Conservation (phyloP, 352 stramenopile species). For the Chrysophaeum taylorii region DNA sequence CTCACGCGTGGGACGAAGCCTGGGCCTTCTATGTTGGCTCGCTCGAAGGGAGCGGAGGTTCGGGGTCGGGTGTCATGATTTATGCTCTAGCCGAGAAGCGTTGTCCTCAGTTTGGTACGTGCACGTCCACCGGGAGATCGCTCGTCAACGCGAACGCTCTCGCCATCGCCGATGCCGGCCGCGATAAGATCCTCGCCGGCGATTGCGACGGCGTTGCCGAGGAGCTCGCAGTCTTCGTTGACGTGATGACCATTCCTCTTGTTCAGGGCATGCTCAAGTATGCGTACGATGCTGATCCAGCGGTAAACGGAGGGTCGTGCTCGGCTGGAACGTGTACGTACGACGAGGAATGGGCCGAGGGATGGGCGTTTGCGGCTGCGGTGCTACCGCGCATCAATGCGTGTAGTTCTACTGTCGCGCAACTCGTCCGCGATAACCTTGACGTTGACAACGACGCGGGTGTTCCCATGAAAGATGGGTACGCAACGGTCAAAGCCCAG, state of each 20-base stretch:
- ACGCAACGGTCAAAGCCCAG: constrained; percentile 34
- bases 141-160: neutral
- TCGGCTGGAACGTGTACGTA: too few relatives aligned
- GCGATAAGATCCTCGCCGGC: neutral
- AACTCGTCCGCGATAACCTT: constrained; percentile 43
- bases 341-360: constrained; percentile 37
- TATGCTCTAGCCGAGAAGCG: constrained; percentile 22
- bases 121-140: neutral
- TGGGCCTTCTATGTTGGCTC: constrained; percentile 26
- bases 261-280: constrained; percentile 11
- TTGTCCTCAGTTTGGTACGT: constrained; percentile 20
- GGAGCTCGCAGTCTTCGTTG: neutral
- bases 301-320: neutral
- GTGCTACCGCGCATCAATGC: constrained; percentile 41
- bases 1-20: constrained; percentile 15
- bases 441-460: constrained; percentile 14
- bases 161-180: neutral
- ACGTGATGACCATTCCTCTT: constrained; percentile 2
- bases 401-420: constrained; percentile 32
- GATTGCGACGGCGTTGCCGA: neutral
- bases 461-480: constrained; percentile 17
- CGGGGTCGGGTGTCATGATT: constrained; percentile 1
- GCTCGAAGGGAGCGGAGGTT: neutral
- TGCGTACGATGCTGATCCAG: neutral
- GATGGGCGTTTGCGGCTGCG: constrained; percentile 39